These are phyloP conservation scores for Sphaerulina populicola DNA, from an alignment of 2,329 filamentous ascomycete genomes.

Conservation along the genomic window DNA sequence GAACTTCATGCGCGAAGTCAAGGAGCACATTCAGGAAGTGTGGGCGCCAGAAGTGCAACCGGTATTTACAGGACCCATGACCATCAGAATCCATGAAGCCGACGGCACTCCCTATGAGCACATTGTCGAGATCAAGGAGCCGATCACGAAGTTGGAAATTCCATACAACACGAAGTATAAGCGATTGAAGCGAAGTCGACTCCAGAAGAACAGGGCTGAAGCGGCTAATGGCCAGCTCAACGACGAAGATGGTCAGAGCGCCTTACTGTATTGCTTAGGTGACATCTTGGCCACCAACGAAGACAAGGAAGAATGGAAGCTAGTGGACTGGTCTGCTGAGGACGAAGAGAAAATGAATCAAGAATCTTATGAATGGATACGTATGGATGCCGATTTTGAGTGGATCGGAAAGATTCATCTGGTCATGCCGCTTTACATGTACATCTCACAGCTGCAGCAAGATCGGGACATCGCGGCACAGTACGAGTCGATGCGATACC, in stretches of 20 bases:
- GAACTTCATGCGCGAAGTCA: conserved; percentile 75
- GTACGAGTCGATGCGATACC: conserved; percentile 41
- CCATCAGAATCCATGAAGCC: conserved; percentile 92
- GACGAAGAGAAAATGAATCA: conserved; percentile 87
- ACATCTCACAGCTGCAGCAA: conserved; percentile 91
- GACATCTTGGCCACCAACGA: conserved; percentile 79
- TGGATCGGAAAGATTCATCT: conserved; percentile 83
- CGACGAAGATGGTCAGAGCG: conserved; percentile 54
- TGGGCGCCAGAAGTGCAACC: conserved; percentile 52
- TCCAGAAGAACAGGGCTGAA: conserved; percentile 66
- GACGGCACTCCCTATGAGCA: conserved; percentile 98
- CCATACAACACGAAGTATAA: conserved; percentile 99
- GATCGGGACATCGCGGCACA: conserved; percentile 93
- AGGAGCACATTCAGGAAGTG: conserved; percentile 66
- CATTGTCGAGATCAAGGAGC: conserved; percentile 89
- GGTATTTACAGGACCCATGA: conserved; percentile 94
- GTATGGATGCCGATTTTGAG: conserved; percentile 95
- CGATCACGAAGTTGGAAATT: conserved; percentile 78
- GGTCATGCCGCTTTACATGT: conserved; percentile 92
- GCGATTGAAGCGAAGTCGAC: conserved; percentile 77
- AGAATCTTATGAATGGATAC: conserved; percentile 97
- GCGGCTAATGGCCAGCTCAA: conserved; percentile 54
- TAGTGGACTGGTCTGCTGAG: conserved; percentile 82
- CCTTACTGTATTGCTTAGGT: conserved; percentile 81
- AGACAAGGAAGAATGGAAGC: conserved; percentile 72